Conservation (phyloP, 768 basidiomycete genomes). For the Amanita rubescens region DNA sequence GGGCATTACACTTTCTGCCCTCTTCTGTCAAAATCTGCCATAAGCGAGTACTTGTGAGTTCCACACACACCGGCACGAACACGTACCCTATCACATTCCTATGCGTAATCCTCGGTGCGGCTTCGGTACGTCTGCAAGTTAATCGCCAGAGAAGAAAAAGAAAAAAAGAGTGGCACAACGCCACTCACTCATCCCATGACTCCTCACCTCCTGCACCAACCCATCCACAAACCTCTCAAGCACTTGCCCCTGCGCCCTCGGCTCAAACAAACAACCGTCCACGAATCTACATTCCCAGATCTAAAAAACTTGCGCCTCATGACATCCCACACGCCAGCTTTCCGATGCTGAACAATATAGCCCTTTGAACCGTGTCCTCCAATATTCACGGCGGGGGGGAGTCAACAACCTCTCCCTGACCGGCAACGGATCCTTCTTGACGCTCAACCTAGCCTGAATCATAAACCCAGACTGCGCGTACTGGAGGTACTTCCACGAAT, state of each 20-base stretch:
- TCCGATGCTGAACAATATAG: neutral
- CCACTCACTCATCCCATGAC: neutral
- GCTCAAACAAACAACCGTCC: conserved; percentile 4
- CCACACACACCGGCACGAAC: neutral
- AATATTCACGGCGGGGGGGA: neutral
- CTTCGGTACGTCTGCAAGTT: neutral
- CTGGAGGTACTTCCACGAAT: neutral
- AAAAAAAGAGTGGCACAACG: neutral
- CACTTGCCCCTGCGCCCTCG: neutral
- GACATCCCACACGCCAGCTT: conserved; percentile 7
- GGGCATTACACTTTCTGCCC: neutral
- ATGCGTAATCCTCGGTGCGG: neutral
- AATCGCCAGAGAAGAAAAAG: neutral
- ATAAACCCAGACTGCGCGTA: neutral
- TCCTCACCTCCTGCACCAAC: neutral
- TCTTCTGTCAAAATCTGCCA: conserved; percentile 2
- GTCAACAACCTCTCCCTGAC: neutral
- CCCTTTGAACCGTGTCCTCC: neutral
- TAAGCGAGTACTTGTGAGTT: neutral
- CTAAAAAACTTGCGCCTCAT: neutral
- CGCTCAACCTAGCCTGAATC: neutral
- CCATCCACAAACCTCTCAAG: neutral
- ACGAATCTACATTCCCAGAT: neutral
- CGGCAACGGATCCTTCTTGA: neutral
- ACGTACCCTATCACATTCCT: neutral